Base-by-base conservation (phyloP, 805 yeast genomes). In the Candida saitoana region DNA sequence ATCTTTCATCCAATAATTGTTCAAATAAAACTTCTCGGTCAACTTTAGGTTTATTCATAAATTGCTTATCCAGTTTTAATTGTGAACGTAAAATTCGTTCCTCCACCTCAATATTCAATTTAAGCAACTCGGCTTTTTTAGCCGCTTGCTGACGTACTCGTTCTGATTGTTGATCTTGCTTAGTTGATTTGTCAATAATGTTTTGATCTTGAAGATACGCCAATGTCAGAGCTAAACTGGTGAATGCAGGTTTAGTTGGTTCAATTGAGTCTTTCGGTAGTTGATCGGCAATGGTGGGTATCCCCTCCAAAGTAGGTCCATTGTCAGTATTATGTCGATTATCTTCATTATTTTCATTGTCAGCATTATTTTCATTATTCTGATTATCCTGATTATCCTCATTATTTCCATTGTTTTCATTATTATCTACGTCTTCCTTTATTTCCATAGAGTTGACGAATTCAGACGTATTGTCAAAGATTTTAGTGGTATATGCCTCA, bases 381-480 rank as follows among this genome's bases (percentile, higher is more conserved):
- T 14, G 16, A 12, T 29, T 9, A 5, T 17, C 18, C 7, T 24
- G 36, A 16, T 22, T 16, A 11, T 35, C 19, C 36, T 35, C 38
- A 12, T 25, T 34, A 15, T 9, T 39, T 18, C 30, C 32, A 5
- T 29, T 27, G 24, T 5, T 4, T 8, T 5, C 36, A 7, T 18
- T 36, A 34, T 25, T 22, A 15, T 27, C 34, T 34, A 3, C 29
- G 19, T 38, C 37, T 22, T 22, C 22, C 18, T 30, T 36, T 15
- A 40, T 31, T 11, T 12, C 39, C 16, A 64, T 47, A 3, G 54
- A 49, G 18, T 50, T 57, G 36, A 71, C 50, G 44, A 73, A 71
- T 24, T 70, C 76, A 20, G 58, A 56, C 1, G 74, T 74, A 18
- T 67, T 74, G 48, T 74, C 74, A 9, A 72, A 49, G 2, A 30